Base-by-base conservation (phyloP, 805 yeast species). In the Hanseniaspora thailandica region DNA sequence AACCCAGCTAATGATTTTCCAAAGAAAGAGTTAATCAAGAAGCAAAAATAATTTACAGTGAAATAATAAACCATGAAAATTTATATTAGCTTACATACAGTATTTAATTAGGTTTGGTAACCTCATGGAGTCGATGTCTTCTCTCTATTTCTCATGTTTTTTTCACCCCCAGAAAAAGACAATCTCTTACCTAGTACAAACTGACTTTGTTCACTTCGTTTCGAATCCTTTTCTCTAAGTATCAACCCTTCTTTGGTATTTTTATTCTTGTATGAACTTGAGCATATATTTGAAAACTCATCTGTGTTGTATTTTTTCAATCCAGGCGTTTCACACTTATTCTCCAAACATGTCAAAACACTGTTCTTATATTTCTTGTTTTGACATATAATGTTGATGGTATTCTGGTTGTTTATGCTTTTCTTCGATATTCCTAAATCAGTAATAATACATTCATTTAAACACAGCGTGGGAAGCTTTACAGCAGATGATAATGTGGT, bases 281-380 rank as follows among this genome's bases (percentile, higher is more conserved):
- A 30, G 19, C 47, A 50, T 3, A 28, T 6, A 5, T 15, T 31
- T 19, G 20, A 3, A 34, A 49, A 49, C 26, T 30, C 36, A 2
- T 41, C n/a, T 9, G 33, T 35, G 22, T 43, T 43, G 31, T 23
- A 22, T 35, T 22, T 50, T 25, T 20, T 35, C 15, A 50, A 43
- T 5, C 54, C 45, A 8, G 54, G 54, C 2, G 54, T 50, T 30
- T 50, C 54, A 31, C 54, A 50, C 5, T 26, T 34, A 9, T 50
- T 34, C 19, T 34, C 43, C n/a, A 50, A 43, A 12, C 54, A 50
- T 15, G 33, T 15, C 17, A 50, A 4, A n/a, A 50, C 9, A 7
- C 10, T 36, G 12, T 13, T 26, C 28, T 20, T 38, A 39, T 20
- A n/a, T 8, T n/a, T 28, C 22, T 35, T 35, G 19, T 43, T 28